These are phyloP conservation scores for Actinomucor elegans DNA, from an alignment of 371 early-diverging fungal species.

Conservation along the genomic window DNA sequence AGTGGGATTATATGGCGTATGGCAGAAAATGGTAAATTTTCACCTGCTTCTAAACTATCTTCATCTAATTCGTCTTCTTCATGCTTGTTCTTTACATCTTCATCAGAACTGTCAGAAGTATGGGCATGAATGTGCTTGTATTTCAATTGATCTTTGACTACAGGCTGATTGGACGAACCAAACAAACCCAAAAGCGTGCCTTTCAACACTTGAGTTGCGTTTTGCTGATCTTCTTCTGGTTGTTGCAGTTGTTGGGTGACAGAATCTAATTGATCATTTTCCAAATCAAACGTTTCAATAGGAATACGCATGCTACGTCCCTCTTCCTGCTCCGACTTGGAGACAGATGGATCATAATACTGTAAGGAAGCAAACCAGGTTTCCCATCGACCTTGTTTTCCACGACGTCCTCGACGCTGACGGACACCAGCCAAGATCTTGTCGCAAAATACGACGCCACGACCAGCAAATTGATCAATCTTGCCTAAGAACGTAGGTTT, in stretches of 20 bases:
- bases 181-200: constrained; percentile 14
- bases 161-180: neutral
- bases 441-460: constrained; percentile 29
- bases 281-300: constrained; percentile 18
- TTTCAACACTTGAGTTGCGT: neutral
- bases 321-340: neutral
- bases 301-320: constrained; percentile 6
- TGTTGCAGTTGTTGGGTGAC: neutral
- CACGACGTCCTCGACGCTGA: constrained; percentile 8
- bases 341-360: constrained; percentile 24
- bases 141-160: constrained; percentile 2
- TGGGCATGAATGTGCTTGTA: constrained; percentile 13
- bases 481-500: constrained; percentile 26
- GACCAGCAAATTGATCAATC: constrained; percentile 28
- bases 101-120: neutral
- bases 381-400: constrained; percentile 28
- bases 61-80: constrained; percentile 11
- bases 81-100: neutral
- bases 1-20: constrained; percentile 24
- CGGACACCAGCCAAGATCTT: constrained; percentile 37
- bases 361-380: constrained; percentile 40
- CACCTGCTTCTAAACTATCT: constrained; percentile 22
- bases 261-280: neutral
- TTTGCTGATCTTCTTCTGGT: constrained; percentile 6
- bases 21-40: constrained; percentile 30